These are phyloP conservation scores for Ramularia endophylla DNA, from an alignment of 2,329 filamentous ascomycete genomes.

Conservation along the genomic window DNA sequence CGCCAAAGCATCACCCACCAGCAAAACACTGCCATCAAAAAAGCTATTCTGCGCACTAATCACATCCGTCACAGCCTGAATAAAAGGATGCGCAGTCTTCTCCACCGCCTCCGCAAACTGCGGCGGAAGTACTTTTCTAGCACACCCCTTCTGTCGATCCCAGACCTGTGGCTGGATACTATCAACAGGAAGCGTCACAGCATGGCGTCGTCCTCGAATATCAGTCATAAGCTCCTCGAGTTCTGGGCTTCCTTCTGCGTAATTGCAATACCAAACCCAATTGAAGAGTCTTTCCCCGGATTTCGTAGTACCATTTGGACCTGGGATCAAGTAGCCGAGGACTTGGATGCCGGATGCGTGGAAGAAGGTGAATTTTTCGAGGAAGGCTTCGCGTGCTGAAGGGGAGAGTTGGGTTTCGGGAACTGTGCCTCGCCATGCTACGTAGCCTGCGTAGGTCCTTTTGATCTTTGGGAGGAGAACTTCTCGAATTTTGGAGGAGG, in stretches of 20 bases:
- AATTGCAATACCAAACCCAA: conserved; percentile 45
- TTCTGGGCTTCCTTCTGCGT: conserved; percentile 34
- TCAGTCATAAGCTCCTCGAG: conserved; percentile 43
- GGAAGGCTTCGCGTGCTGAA: conserved; percentile 27
- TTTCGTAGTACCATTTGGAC: conserved; percentile 34
- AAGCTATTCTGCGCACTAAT: conserved; percentile 35
- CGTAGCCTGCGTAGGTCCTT: conserved; percentile 29
- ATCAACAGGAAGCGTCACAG: conserved; percentile 40
- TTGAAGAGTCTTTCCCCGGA: conserved; percentile 41
- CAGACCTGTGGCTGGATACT: conserved; percentile 35
- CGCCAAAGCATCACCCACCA: conserved; percentile 45
- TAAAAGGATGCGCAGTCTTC: conserved; percentile 39
- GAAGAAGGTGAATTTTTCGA: conserved; percentile 38
- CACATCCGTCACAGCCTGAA: conserved; percentile 42
- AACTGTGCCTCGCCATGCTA: conserved; percentile 28
- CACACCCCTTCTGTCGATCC: conserved; percentile 33
- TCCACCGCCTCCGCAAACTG: conserved; percentile 40
- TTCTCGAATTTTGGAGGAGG: conserved; percentile 24
- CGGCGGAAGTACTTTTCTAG: conserved; percentile 31
- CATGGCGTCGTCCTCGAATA: conserved; percentile 34
- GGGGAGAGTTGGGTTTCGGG: conserved; percentile 32
- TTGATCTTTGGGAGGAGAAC: conserved; percentile 23
- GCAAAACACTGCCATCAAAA: conserved; percentile 36
- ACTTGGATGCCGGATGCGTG: conserved; percentile 34
- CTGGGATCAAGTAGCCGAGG: conserved; percentile 43